A percentile compares a stretch with the other conserved stretches of the same genome.
These are phyloP conservation scores for Jaenimonas drosophilae DNA, from an alignment of 208 protist species.

Conservation along the genomic window DNA sequence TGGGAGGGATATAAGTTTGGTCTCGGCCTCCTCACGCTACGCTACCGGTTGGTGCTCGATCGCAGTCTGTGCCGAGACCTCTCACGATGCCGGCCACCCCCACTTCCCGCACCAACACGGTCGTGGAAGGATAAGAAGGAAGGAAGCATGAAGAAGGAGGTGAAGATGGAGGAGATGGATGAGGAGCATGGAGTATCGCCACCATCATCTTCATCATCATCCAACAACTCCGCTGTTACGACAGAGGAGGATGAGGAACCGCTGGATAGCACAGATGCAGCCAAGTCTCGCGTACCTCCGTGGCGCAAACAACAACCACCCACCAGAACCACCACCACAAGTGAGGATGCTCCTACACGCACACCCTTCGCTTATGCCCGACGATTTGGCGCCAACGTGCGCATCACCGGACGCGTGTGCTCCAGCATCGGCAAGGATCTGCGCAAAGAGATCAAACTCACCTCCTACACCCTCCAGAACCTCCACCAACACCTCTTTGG, in stretches of 20 bases:
- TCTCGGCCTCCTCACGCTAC: conserved; percentile 39
- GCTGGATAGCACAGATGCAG: too few relatives aligned
- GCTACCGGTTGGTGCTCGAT: conserved; percentile 36
- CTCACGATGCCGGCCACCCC: not conserved
- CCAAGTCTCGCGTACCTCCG: not conserved
- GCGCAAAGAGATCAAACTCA: conserved; percentile 39
- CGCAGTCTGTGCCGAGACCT: conserved; percentile 15
- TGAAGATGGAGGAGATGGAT: not conserved
- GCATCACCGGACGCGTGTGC: conserved; percentile 46
- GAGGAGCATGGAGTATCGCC: not conserved
- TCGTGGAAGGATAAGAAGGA: not conserved
- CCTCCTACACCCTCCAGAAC: conserved; percentile 50
- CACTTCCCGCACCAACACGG: not conserved
- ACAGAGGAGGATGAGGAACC: too few relatives aligned
- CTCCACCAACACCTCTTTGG: conserved; percentile 40
- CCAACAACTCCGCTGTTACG: not conserved
- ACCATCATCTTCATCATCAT: not conserved
- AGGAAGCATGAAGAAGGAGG: not conserved
- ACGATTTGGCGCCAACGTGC: conserved; percentile 37
- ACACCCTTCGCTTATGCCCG: conserved; percentile 16
- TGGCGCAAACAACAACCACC: not conserved
- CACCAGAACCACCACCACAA: not conserved
- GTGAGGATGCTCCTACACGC: not conserved
- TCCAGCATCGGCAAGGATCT: conserved; percentile 49
- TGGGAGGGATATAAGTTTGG: conserved; percentile 76